A percentile compares a stretch with the other conserved stretches of the same genome.
Evolutionary conservation across 2,329 filamentous ascomycete genomes (phyloP).

Genomic region (Epichloe uncinata): DNA sequence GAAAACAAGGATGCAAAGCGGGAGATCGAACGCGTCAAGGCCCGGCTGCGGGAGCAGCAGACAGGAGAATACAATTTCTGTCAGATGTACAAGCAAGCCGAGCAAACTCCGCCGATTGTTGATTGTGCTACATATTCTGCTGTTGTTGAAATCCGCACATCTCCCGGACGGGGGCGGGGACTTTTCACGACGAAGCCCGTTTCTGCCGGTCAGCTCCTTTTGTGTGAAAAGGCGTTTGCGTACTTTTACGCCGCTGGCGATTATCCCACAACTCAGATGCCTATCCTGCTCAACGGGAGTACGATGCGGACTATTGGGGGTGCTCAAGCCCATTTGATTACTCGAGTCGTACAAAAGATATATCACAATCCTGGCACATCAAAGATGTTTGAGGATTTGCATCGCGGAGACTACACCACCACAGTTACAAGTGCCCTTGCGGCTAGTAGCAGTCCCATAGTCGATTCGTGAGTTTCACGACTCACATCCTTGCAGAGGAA

Average conservation of each 20-base stretch:
- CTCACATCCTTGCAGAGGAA: neutral
- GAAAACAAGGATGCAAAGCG: neutral
- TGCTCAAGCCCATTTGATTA: slow-evolving; percentile 27
- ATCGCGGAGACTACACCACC: slow-evolving; percentile 25
- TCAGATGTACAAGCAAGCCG: neutral
- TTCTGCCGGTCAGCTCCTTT: slow-evolving; percentile 34
- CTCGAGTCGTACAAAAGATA: slow-evolving; percentile 30
- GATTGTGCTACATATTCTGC: slow-evolving; percentile 34
- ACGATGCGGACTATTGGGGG: slow-evolving; percentile 16
- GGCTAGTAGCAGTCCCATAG: slow-evolving; percentile 16
- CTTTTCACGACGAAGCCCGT: slow-evolving; percentile 36
- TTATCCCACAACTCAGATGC: neutral
- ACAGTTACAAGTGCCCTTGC: too few relatives aligned
- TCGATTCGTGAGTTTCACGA: slow-evolving; percentile 30
- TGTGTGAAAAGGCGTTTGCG: slow-evolving; percentile 43
- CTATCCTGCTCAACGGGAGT: slow-evolving; percentile 20
- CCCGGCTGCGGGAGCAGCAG: slow-evolving; percentile 24
- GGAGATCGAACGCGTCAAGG: slow-evolving; percentile 11
- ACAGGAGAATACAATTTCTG: slow-evolving; percentile 26
- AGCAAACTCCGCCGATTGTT: slow-evolving; percentile 12
- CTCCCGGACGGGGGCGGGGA: slow-evolving; percentile 30
- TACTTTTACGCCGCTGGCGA: slow-evolving; percentile 21
- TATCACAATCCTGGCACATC: slow-evolving; percentile 24
- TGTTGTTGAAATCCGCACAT: slow-evolving; percentile 26
- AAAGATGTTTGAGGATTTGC: slow-evolving; percentile 21